phyloP scores from a whole-genome alignment of 2,329 filamentous ascomycete species.

The Paracamarosporium sp. region DNA sequence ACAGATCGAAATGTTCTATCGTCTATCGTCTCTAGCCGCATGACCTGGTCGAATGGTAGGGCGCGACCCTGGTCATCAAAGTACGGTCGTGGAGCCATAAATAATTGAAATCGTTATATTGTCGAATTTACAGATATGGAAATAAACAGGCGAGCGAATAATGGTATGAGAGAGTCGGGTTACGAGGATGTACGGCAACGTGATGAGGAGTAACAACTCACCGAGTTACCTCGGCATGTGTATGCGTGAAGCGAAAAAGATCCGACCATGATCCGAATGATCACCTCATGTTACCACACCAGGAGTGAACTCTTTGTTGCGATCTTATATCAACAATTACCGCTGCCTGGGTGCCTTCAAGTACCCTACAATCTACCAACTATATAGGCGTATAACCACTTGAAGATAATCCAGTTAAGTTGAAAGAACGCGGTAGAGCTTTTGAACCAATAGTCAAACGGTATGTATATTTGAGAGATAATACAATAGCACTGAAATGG shows the following conservation, averaged over 20 bases:
- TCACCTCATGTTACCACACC: too few relatives aligned
- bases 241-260: background rate
- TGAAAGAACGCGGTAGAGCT: too few relatives aligned
- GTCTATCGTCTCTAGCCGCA: conserved; percentile 50
- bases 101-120: background rate
- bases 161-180: background rate
- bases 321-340: too few relatives aligned
- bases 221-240: background rate
- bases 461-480: too few relatives aligned
- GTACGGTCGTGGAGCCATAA: conserved; percentile 36
- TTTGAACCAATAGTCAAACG: too few relatives aligned
- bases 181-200: background rate
- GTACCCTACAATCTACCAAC: too few relatives aligned
- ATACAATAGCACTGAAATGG: too few relatives aligned
- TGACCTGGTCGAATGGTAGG: conserved; percentile 49
- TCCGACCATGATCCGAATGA: background rate
- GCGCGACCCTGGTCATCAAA: conserved; percentile 30
- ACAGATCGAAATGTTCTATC: conserved; percentile 49
- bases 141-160: background rate
- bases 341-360: background rate
- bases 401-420: too few relatives aligned
- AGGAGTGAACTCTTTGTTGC: too few relatives aligned
- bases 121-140: background rate
- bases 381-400: too few relatives aligned
- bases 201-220: background rate